Base-by-base conservation (phyloP, 306 rosid genomes). In the Trifolium fragiferum region DNA sequence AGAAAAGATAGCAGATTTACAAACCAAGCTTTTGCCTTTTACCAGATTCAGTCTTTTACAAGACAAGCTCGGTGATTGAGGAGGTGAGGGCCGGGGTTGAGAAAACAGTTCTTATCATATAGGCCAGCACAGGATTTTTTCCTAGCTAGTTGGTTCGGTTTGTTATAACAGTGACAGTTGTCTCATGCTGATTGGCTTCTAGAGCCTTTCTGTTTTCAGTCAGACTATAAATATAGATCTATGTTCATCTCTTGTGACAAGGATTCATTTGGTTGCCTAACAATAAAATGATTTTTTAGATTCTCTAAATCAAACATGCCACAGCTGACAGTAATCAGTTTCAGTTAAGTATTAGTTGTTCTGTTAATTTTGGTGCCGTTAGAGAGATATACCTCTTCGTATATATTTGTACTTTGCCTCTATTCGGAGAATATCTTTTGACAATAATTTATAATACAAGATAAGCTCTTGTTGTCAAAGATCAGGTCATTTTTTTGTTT, bases 381-480 rank as follows among this genome's bases (percentile, higher is more conserved):
- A 40, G 71, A 41, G 69, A 64, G 38, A 21, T 66, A 20, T 66
- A 20, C 54, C 35, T 66, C 37, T 21, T 18, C 7, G 11, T 38
- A 65, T 40, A 65, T 11, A 8, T 19, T 38, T 65, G 53, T 18
- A 65, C 6, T 20, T 35, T 1, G 30, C 11, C 32, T 19, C 51
- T 38, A 65, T 19, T 38, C 10, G 11, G 21, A 62, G 46, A 35
- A 63, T 11, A 63, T 16, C 30, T 40, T 60, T 38, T 40, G 51
- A 65, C 38, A 60, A 60, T 60, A 60, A 30, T 7, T n/a, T 16
- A 47, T 27, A 68, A 47, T 30, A 68, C 16, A 49, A 49, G 73
- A 15, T 68, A 47, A 68, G 73, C 15, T n/a, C 49, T 10, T 15
- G 44, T 9, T 47, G 30, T 44, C 19, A 47, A 65, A 40, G 19